Conservation (phyloP, 1,284 basidiomycete species). For the Ganoderma lucidum region DNA sequence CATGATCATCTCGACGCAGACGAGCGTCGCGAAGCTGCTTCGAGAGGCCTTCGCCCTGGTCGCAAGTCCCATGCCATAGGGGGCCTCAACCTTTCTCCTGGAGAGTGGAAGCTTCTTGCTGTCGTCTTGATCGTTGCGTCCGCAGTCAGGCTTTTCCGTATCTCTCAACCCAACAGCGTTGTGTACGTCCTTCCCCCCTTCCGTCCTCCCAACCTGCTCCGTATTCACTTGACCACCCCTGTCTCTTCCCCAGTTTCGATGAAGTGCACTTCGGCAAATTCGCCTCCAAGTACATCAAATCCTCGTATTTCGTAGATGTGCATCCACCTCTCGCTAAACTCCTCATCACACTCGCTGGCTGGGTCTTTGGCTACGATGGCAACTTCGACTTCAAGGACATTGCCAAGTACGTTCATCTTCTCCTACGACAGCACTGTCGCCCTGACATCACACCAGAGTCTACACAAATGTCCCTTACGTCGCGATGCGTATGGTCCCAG, state of each 20-base stretch:
- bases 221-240: neutral
- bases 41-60: constrained; percentile 67
- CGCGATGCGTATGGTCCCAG: constrained; percentile 94
- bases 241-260: constrained; percentile 74
- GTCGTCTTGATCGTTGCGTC: constrained; percentile 72
- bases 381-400: constrained; percentile 98
- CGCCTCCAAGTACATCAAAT: constrained; percentile 91
- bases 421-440: neutral
- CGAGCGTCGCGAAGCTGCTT: constrained; percentile 70
- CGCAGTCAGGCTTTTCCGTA: constrained; percentile 79
- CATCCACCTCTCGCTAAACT: constrained; percentile 98
- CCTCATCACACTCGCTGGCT: constrained; percentile 91
- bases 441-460: constrained; percentile 52
- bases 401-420: constrained; percentile 73
- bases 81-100: constrained; percentile 69
- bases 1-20: constrained; percentile 77
- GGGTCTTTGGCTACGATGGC: constrained; percentile 91
- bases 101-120: constrained; percentile 78
- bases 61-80: constrained; percentile 62
- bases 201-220: constrained; percentile 3
- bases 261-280: constrained; percentile 98
- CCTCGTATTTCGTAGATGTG: constrained; percentile 94
- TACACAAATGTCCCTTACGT: constrained; percentile 94
- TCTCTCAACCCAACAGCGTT: constrained; percentile 86
- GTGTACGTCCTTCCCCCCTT: constrained; percentile 68